Evolutionary conservation across 176 grass and related monocot species (phyloP).

Genomic region (Musa troglodytarum): DNA sequence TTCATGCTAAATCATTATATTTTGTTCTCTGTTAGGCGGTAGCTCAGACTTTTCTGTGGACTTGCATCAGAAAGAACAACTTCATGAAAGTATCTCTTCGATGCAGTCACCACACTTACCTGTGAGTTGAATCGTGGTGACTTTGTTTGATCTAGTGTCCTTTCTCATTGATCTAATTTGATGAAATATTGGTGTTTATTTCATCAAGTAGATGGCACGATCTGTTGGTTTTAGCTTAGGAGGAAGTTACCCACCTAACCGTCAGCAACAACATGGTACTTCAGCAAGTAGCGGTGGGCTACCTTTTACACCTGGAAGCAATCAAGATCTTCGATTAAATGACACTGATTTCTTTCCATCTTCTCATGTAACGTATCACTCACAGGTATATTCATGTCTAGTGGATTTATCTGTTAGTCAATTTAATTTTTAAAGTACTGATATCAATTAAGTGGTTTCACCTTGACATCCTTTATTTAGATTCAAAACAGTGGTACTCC

Average conservation of each 20-base stretch:
- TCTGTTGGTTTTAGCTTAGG: constrained; percentile 87
- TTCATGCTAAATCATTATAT: not conserved
- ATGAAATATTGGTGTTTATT: not conserved
- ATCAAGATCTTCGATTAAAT: constrained; percentile 36
- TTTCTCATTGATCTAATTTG: not conserved
- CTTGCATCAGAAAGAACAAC: constrained; percentile 95
- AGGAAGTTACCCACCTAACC: constrained; percentile 53
- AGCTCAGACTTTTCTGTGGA: constrained; percentile 76
- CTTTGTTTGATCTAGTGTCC: not conserved
- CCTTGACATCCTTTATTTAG: constrained; percentile 24
- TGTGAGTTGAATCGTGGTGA: constrained; percentile 32
- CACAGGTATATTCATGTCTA: constrained; percentile 19
- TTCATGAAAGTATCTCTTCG: constrained; percentile 72
- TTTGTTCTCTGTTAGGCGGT: constrained; percentile 36
- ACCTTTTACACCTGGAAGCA: constrained; percentile 28
- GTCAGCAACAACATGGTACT: constrained; percentile 68
- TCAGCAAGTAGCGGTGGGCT: constrained; percentile 46
- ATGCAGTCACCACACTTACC: constrained; percentile 82
- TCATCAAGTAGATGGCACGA: constrained; percentile 55
- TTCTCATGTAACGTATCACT: constrained; percentile 35
- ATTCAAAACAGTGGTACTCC: constrained; percentile 52
- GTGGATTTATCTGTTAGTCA: not conserved
- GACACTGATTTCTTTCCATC: constrained; percentile 40
- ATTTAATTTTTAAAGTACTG: not conserved
- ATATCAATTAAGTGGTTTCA: constrained; percentile 15